phyloP scores from a whole-genome alignment of 2,329 filamentous ascomycete genomes.

The Sphaerostilbella broomeana region DNA sequence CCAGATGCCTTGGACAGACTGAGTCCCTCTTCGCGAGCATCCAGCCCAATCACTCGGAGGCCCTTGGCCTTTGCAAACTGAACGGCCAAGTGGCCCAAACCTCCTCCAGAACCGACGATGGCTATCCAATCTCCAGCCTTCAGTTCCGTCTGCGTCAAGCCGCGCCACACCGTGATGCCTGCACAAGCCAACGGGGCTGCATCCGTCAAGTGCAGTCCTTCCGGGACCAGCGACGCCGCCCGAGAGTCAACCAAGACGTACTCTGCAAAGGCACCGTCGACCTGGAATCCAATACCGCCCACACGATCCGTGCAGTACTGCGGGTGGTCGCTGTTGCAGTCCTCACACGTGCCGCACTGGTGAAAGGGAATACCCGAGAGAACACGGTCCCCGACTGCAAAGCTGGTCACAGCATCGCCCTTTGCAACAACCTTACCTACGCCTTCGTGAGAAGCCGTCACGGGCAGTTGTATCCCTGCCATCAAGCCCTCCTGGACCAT shows the following conservation, averaged over 20 bases:
- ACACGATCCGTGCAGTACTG: neutral
- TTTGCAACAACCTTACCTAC: neutral
- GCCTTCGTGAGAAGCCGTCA: neutral
- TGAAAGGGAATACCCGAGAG: neutral
- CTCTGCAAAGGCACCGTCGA: neutral
- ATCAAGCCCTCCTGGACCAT: neutral
- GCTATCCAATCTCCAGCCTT: conserved; percentile 1
- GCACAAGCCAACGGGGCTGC: conserved; percentile 1
- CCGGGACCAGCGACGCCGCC: neutral
- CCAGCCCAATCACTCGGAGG: conserved; percentile 1
- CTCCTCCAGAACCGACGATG: conserved; percentile 7
- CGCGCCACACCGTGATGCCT: neutral
- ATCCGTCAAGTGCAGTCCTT: neutral
- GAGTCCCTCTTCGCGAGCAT: conserved; percentile 2
- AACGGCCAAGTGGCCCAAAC: conserved; percentile 7
- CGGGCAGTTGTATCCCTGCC: neutral
- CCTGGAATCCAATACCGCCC: neutral
- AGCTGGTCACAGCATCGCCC: neutral
- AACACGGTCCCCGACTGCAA: conserved; percentile 1
- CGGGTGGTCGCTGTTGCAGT: neutral
- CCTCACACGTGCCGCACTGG: conserved; percentile 1
- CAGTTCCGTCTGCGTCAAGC: neutral
- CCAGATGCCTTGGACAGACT: neutral
- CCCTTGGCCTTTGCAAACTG: conserved; percentile 5
- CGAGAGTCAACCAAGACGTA: conserved; percentile 1